phyloP scores from a whole-genome alignment of 2,329 filamentous ascomycete species.

The Cyphellophora attinorum region DNA sequence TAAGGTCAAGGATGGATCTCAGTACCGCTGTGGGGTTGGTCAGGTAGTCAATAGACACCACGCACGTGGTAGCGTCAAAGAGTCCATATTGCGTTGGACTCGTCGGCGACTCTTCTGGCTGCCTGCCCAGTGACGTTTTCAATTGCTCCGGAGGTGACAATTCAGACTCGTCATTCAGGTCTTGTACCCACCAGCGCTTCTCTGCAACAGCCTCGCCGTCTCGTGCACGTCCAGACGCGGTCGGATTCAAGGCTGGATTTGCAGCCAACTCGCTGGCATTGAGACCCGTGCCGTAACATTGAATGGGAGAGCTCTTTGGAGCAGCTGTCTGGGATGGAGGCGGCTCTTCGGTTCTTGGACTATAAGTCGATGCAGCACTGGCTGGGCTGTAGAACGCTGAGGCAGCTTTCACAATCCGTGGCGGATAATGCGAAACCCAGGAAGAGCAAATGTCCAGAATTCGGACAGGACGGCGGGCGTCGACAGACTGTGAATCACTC shows the following conservation, averaged over 20 bases:
- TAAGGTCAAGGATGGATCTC: conserved; percentile 27
- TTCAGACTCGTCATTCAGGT: conserved; percentile 34
- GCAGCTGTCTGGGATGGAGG: too few relatives aligned
- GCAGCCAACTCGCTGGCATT: conserved; percentile 34
- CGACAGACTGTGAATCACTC: too few relatives aligned
- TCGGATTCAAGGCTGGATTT: not conserved
- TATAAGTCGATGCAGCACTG: too few relatives aligned
- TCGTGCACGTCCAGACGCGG: conserved; percentile 29
- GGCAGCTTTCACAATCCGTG: conserved; percentile 17
- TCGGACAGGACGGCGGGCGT: too few relatives aligned
- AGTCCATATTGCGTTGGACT: conserved; percentile 1
- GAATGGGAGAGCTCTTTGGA: too few relatives aligned
- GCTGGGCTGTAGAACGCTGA: not conserved
- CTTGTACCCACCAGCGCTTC: conserved; percentile 25
- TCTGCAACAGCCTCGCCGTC: conserved; percentile 32
- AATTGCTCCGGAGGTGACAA: conserved; percentile 15
- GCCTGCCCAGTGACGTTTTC: too few relatives aligned
- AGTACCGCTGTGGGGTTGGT: conserved; percentile 37
- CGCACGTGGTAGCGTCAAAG: conserved; percentile 40
- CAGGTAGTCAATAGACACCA: conserved; percentile 44
- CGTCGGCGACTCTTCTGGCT: not conserved
- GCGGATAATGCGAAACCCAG: conserved; percentile 40
- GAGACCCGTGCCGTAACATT: conserved; percentile 30
- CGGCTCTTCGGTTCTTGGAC: too few relatives aligned
- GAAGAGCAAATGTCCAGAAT: conserved; percentile 43